phyloP scores from a whole-genome alignment of 805 yeast genomes.

The Metschnikowia lunata region DNA sequence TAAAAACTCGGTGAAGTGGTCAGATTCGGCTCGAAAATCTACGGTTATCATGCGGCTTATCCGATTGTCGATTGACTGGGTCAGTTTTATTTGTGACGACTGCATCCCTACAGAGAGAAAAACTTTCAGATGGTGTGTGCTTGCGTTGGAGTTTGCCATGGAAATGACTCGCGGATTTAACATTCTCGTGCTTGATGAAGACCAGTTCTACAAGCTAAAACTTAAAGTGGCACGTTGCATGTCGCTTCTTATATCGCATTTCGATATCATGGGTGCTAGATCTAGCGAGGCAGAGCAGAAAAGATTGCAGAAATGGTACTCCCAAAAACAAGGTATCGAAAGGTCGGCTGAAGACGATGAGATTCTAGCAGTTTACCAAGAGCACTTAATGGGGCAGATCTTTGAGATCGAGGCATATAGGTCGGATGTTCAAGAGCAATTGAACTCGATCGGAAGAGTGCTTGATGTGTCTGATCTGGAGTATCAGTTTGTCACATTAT shows the following conservation, averaged over 20 bases:
- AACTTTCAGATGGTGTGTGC: slow-evolving; percentile 94
- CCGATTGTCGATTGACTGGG: slow-evolving; percentile 82
- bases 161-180: slow-evolving; percentile 88
- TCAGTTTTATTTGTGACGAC: slow-evolving; percentile 87
- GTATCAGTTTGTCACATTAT: slow-evolving; percentile 76
- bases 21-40: slow-evolving; percentile 64
- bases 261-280: slow-evolving; percentile 97
- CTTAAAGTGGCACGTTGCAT: slow-evolving; percentile 90
- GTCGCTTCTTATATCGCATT: slow-evolving; percentile 89
- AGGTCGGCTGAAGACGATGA: slow-evolving; percentile 38
- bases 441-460: slow-evolving; percentile 71
- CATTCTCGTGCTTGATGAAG: slow-evolving; percentile 73
- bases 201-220: slow-evolving; percentile 67
- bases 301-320: slow-evolving; percentile 50
- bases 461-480: slow-evolving; percentile 84
- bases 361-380: slow-evolving; percentile 49
- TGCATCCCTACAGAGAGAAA: slow-evolving; percentile 88
- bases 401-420: slow-evolving; percentile 57
- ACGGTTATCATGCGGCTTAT: slow-evolving; percentile 68
- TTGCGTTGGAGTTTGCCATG: slow-evolving; percentile 94
- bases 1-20: slow-evolving; percentile 58
- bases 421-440: slow-evolving; percentile 37
- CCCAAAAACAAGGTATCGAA: slow-evolving; percentile 50
- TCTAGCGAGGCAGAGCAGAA: slow-evolving; percentile 65
- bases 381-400: slow-evolving; percentile 65